Evolutionary conservation across 345 rosid genomes (phyloP).

Genomic region (thale cress (Arabidopsis thaliana)): DNA sequence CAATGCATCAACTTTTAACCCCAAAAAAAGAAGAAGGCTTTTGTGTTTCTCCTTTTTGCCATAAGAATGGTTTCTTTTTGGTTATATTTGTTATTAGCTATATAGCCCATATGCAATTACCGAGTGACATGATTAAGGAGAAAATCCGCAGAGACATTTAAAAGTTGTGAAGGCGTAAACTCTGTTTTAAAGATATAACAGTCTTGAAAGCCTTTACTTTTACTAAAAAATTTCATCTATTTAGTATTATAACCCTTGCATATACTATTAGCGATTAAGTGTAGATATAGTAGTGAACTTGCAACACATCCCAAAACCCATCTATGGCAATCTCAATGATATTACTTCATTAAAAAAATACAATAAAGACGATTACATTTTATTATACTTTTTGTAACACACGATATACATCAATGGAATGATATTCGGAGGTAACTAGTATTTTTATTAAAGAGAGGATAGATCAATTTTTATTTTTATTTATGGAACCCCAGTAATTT

Average conservation of each 20-base stretch:
- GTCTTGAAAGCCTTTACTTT: not conserved
- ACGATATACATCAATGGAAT: conserved; percentile 17
- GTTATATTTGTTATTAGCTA: not conserved
- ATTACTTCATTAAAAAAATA: conserved; percentile 15
- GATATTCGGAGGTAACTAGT: not conserved
- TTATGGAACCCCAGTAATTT: not conserved
- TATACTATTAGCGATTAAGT: no score
- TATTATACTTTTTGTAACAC: not conserved
- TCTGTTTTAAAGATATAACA: not conserved
- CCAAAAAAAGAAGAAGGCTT: not conserved
- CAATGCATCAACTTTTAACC: not conserved
- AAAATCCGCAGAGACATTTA: not conserved
- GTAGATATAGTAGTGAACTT: not conserved
- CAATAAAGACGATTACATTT: not conserved
- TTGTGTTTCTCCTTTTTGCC: not conserved
- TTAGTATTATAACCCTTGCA: not conserved
- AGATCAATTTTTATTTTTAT: conserved; percentile 11
- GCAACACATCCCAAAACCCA: not conserved
- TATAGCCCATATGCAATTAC: not conserved
- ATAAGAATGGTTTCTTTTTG: no score
- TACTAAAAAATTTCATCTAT: not conserved
- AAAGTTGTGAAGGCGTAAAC: not conserved
- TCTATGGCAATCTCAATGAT: conserved; percentile 17
- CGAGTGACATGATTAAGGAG: not conserved
- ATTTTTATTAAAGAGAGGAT: not conserved